Percentiles rank a stretch among this genome's conserved stretches.
phyloP scores from a whole-genome alignment of 2,329 filamentous ascomycete species.

The Arthrinium phaeospermum region DNA sequence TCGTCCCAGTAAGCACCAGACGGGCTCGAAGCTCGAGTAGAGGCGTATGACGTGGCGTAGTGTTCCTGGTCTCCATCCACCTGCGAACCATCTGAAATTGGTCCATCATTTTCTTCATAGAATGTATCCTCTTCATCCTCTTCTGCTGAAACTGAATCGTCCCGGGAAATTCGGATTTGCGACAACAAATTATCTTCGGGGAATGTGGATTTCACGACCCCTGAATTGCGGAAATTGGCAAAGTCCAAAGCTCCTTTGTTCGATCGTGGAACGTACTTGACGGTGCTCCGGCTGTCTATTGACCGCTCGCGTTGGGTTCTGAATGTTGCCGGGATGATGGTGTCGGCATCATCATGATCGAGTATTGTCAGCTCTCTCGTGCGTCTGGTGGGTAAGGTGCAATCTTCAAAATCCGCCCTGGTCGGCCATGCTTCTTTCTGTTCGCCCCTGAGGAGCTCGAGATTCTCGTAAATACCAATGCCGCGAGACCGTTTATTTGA shows the following conservation, averaged over 20 bases:
- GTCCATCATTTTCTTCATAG: background rate
- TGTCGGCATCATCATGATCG: slow-evolving; percentile 18
- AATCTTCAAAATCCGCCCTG: slow-evolving; percentile 34
- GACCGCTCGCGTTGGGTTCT: background rate
- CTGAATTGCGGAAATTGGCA: background rate
- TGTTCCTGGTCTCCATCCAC: background rate
- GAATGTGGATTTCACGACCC: background rate
- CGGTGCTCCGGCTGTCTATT: background rate
- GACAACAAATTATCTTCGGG: background rate
- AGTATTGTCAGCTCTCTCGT: background rate
- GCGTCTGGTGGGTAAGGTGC: background rate
- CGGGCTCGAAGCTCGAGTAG: background rate
- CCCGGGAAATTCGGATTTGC: background rate
- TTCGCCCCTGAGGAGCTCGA: slow-evolving; percentile 19
- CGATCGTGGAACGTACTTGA: background rate
- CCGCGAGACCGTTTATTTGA: slow-evolving; percentile 18
- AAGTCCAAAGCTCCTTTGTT: slow-evolving; percentile 20
- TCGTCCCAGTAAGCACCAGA: slow-evolving; percentile 21
- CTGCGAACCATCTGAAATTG: background rate
- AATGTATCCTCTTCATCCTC: background rate
- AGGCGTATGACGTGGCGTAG: background rate
- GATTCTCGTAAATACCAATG: background rate
- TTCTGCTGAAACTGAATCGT: background rate
- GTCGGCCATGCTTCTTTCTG: slow-evolving; percentile 38
- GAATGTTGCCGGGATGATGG: background rate